Base-by-base conservation (phyloP, 768 basidiomycete species). In the Cantharellus cinnabarinus region DNA sequence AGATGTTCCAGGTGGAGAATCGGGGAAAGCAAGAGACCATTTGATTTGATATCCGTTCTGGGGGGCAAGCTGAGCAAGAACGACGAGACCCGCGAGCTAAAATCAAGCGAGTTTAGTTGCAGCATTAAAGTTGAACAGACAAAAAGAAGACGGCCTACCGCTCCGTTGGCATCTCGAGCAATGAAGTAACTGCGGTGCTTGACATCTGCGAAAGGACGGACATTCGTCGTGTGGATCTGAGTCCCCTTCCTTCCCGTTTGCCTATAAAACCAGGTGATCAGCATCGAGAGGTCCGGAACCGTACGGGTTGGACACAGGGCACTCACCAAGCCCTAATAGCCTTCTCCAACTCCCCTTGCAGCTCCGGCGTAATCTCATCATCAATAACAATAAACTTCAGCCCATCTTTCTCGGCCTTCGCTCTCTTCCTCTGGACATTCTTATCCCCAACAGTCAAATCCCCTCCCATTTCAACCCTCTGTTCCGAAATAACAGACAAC, bases 381-480 rank as follows among this genome's bases (percentile, higher is more conserved):
- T 67, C 66, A 20, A 80, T 66, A 61, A 76, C 77, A 39, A 69
- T 67, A 20, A 81, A 71, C 58, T 72, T 68, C 5, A 83, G 76
- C 39, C 75, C 70, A 41, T 74, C 77, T 60, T 73, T 76, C 68
- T 80, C 73, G 5, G 81, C 80, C 14, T 76, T 70, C 54, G 76
- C 73, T 34, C 81, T 69, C 66, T 83, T 83, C 68, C 79, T 77
- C 68, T 77, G 77, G 63, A 82, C 66, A 59, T 78, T 78, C 44
- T 48, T 48, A 67, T 80, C 81, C 61, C 79, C 71, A 56, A 70
- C 67, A 2, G 74, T 70, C 61, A 74, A 71, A 34, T 74, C 60
- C n/a, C 73, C 69, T 59, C 82, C 80, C 64, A 83, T 81, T 56
- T 77, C 77, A 55, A 83, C 80, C 60, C 79, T 82, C 56, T 48